These are phyloP conservation scores for Phyllostachys edulis DNA, from an alignment of 176 grass and related monocot species.

Conservation along the genomic window DNA sequence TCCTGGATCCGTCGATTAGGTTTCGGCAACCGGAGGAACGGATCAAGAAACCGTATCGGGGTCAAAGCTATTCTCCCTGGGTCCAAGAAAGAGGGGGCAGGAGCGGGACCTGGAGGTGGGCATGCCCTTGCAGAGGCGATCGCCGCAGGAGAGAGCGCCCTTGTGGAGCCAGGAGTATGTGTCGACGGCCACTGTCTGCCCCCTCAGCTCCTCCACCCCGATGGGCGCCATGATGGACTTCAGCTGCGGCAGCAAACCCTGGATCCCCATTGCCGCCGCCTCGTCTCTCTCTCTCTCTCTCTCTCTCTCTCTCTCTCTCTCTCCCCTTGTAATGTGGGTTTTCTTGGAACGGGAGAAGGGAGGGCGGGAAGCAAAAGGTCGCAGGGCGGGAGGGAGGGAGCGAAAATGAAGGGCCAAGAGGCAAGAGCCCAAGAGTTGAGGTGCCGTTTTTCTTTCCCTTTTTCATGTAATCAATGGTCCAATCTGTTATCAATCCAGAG, in stretches of 20 bases:
- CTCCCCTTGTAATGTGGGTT: neutral
- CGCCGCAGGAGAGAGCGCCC: conserved; percentile 82
- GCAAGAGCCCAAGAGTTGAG: neutral
- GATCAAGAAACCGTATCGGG: neutral
- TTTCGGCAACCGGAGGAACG: neutral
- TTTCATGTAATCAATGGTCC: too few relatives aligned
- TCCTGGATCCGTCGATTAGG: conserved; percentile 11
- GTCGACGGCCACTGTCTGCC: conserved; percentile 81
- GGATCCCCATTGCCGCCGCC: conserved; percentile 69
- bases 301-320: neutral
- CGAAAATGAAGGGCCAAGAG: neutral
- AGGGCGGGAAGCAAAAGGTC: conserved; percentile 34
- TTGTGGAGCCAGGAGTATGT: conserved; percentile 99
- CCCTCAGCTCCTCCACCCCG: conserved; percentile 64
- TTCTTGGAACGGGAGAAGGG: neutral
- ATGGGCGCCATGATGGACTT: conserved; percentile 96
- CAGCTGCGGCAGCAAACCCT: conserved; percentile 80
- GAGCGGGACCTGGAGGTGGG: conserved; percentile 69
- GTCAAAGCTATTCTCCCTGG: neutral
- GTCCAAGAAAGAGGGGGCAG: conserved; percentile 12
- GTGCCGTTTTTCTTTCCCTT: neutral
- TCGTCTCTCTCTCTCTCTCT: neutral
- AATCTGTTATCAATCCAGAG: neutral
- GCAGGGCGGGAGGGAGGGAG: neutral
- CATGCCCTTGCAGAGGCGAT: conserved; percentile 83